Evolutionary conservation across 768 basidiomycete species (phyloP).

Genomic region (Suillus hirtellus): DNA sequence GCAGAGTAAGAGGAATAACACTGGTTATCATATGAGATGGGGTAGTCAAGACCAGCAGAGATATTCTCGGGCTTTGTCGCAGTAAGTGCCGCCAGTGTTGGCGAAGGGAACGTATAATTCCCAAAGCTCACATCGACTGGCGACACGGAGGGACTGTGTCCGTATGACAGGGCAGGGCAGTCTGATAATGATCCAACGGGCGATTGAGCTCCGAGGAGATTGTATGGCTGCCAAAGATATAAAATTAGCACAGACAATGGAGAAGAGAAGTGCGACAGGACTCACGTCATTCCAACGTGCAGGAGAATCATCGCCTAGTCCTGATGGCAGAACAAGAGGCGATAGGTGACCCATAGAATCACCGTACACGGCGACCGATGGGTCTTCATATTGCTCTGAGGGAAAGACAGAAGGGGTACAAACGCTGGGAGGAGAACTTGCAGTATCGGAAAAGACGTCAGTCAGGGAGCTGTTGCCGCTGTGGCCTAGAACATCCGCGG

Average conservation of each 20-base stretch:
- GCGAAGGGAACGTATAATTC: conserved; percentile 21
- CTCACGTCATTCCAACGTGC: conserved; percentile 38
- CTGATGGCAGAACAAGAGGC: conserved; percentile 32
- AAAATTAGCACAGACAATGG: conserved; percentile 14
- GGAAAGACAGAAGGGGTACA: conserved; percentile 15
- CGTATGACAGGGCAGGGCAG: conserved; percentile 25
- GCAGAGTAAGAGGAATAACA: conserved; percentile 20
- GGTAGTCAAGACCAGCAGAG: conserved; percentile 10
- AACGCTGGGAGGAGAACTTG: conserved; percentile 20
- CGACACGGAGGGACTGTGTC: conserved; percentile 26
- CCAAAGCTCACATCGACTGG: conserved; percentile 28
- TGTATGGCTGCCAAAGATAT: conserved; percentile 32
- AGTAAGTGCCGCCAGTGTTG: conserved; percentile 16
- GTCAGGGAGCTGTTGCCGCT: conserved; percentile 26
- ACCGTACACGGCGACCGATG: conserved; percentile 19
- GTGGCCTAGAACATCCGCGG: conserved; percentile 16
- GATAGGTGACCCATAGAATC: conserved; percentile 30
- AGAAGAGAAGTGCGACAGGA: conserved; percentile 18
- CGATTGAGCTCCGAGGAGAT: conserved; percentile 33
- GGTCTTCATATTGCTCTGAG: conserved; percentile 26
- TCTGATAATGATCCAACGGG: conserved; percentile 15
- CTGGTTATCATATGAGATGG: conserved; percentile 12
- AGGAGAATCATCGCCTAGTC: conserved; percentile 29
- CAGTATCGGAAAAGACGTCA: conserved; percentile 32
- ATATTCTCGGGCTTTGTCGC: conserved; percentile 16